Conservation (phyloP, 2,329 filamentous ascomycete genomes). For the Zarea fungicola region DNA sequence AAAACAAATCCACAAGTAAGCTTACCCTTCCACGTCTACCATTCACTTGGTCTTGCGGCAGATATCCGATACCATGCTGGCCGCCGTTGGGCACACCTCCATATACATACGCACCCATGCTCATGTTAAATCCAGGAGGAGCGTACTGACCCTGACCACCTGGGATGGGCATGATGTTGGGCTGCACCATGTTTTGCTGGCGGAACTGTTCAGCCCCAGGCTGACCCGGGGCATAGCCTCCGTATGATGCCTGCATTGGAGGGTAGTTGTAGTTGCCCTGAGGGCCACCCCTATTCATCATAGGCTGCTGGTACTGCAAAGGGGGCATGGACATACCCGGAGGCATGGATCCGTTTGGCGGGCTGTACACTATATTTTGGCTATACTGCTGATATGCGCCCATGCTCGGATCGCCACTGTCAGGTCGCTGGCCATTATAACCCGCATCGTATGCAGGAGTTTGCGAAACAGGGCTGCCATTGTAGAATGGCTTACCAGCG, state of each 20-base stretch:
- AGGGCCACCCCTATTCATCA: conserved; percentile 47
- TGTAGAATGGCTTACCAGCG: conserved; percentile 47
- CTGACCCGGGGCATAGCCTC: conserved; percentile 43
- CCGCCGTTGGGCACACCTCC: conserved; percentile 38
- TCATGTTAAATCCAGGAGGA: conserved; percentile 46
- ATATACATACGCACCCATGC: conserved; percentile 41
- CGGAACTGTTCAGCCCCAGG: conserved; percentile 53
- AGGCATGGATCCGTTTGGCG: conserved; percentile 39
- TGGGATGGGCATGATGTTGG: conserved; percentile 42
- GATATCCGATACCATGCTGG: conserved; percentile 48
- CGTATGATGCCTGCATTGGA: conserved; percentile 50
- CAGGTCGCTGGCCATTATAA: conserved; percentile 47
- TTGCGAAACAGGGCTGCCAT: conserved; percentile 37
- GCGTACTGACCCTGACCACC: conserved; percentile 39
- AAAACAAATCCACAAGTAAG: too few species aligned
- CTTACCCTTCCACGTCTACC: conserved; percentile 55
- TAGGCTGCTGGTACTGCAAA: conserved; percentile 52
- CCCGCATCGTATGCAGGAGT: conserved; percentile 45
- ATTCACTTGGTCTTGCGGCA: conserved; percentile 53
- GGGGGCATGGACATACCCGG: conserved; percentile 47
- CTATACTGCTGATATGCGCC: conserved; percentile 46
- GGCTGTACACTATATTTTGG: conserved; percentile 48
- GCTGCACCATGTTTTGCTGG: conserved; percentile 44
- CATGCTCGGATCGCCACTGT: conserved; percentile 46
- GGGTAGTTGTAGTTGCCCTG: conserved; percentile 55